These are phyloP conservation scores for Cystobasidium ongulense DNA, from an alignment of 768 basidiomycete genomes.

Conservation along the genomic window DNA sequence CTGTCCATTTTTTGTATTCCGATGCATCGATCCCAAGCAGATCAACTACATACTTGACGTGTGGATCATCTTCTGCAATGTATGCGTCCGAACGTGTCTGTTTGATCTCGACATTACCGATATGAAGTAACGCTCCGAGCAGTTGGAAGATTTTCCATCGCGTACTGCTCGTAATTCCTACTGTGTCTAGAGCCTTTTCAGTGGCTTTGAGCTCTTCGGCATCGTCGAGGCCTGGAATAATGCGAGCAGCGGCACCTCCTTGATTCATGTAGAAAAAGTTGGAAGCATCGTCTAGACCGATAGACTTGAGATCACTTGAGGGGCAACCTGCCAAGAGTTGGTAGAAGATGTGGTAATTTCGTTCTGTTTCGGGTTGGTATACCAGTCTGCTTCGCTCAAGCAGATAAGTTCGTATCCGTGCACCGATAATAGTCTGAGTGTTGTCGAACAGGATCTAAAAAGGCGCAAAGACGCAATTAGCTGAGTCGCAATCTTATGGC, in stretches of 20 bases:
- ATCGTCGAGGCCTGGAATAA: constrained; percentile 89
- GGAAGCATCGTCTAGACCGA: constrained; percentile 78
- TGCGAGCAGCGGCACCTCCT: constrained; percentile 76
- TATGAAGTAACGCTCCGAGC: constrained; percentile 82
- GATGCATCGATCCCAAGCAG: constrained; percentile 80
- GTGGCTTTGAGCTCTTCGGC: constrained; percentile 88
- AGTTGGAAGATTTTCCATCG: constrained; percentile 93
- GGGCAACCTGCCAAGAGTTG: constrained; percentile 96
- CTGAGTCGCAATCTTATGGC: background rate
- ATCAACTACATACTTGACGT: constrained; percentile 69
- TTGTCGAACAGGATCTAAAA: constrained; percentile 89
- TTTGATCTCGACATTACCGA: constrained; percentile 93
- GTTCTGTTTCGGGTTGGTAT: constrained; percentile 90
- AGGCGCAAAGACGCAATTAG: background rate
- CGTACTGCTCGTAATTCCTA: constrained; percentile 93
- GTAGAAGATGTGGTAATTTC: constrained; percentile 99
- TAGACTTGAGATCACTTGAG: constrained; percentile 85
- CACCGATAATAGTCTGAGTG: constrained; percentile 91
- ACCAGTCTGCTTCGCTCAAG: constrained; percentile 95
- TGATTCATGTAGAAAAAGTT: constrained; percentile 90
- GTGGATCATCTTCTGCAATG: constrained; percentile 72
- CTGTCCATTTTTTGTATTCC: constrained; percentile 97
- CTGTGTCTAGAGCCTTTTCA: constrained; percentile 88
- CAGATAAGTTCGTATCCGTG: constrained; percentile 95
- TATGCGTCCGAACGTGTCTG: constrained; percentile 70